phyloP scores from a whole-genome alignment of 1,284 basidiomycete species.

The Rhodotorula glutinis region DNA sequence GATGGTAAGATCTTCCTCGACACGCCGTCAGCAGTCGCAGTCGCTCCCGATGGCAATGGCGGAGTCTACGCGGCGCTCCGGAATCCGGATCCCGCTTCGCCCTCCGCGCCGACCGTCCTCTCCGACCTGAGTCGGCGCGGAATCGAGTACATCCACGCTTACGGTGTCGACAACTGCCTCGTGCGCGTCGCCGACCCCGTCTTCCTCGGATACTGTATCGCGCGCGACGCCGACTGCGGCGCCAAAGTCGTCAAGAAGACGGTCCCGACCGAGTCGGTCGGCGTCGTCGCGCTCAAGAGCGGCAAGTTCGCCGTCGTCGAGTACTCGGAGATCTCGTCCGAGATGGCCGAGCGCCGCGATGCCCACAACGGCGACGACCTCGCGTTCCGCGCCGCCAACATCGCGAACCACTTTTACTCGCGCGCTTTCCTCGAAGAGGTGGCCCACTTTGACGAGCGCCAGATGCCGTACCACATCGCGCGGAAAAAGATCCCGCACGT shows the following conservation, averaged over 20 bases:
- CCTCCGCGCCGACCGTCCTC: constrained; percentile 66
- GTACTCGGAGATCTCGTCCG: constrained; percentile 90
- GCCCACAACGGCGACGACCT: constrained; percentile 62
- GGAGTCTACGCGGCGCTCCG: constrained; percentile 93
- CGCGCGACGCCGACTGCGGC: constrained; percentile 79
- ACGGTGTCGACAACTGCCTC: constrained; percentile 98
- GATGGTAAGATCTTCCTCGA: constrained; percentile 93
- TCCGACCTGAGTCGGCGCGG: constrained; percentile 74
- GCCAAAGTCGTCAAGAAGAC: constrained; percentile 95
- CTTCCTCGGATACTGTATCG: constrained; percentile 90
- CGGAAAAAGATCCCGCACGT: constrained; percentile 93
- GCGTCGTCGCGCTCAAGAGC: constrained; percentile 82
- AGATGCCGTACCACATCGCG: constrained; percentile 96
- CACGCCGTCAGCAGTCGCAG: constrained; percentile 69
- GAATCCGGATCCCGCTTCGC: constrained; percentile 58
- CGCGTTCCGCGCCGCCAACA: constrained; percentile 90
- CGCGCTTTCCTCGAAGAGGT: constrained; percentile 76
- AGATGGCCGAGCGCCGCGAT: constrained; percentile 72
- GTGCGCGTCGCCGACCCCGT: constrained; percentile 95
- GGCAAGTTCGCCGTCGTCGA: constrained; percentile 89
- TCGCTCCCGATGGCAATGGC: constrained; percentile 97
- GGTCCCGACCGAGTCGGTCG: constrained; percentile 83
- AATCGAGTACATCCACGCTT: constrained; percentile 86
- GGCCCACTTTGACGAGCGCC: constrained; percentile 70
- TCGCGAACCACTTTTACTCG: constrained; percentile 98